phyloP scores from a whole-genome alignment of 345 rosid genomes.

The Ceriops decandra region DNA sequence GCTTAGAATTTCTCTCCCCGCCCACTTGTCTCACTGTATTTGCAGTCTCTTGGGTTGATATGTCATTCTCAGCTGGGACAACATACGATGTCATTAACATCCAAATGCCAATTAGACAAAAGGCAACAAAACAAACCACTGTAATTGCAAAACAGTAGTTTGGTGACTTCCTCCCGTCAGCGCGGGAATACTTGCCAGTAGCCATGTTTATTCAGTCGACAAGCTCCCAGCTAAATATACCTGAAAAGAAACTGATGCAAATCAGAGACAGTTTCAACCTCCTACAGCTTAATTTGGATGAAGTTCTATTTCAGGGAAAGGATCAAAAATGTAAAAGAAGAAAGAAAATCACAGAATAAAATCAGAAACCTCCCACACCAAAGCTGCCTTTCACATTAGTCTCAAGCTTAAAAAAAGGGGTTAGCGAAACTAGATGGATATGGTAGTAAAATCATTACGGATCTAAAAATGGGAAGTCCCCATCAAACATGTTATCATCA shows the following conservation, averaged over 20 bases:
- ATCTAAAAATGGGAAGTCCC: too few relatives aligned
- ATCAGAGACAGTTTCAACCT: background rate
- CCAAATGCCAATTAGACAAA: conserved; percentile 2
- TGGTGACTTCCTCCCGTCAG: conserved; percentile 6
- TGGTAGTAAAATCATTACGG: too few relatives aligned
- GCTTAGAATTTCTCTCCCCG: background rate
- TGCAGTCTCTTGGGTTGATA: background rate
- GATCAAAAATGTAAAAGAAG: too few relatives aligned
- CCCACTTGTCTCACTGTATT: background rate
- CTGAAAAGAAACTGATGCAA: conserved; percentile 6
- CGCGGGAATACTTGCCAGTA: conserved; percentile 19
- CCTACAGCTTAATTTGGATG: background rate
- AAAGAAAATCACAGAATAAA: too few relatives aligned
- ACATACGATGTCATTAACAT: background rate
- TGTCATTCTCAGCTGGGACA: background rate
- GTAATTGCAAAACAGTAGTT: background rate
- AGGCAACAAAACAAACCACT: background rate
- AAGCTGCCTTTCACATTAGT: too few relatives aligned
- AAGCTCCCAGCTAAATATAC: background rate
- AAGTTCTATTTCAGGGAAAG: too few relatives aligned
- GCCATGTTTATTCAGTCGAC: conserved; percentile 4
- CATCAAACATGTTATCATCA: too few relatives aligned
- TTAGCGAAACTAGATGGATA: too few relatives aligned
- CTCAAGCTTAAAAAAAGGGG: too few relatives aligned
- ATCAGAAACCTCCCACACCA: too few relatives aligned